A percentile compares a stretch with the other conserved stretches of the same genome.
Evolutionary conservation across 768 basidiomycete species (phyloP).

Genomic region (Plicaturopsis crispa): DNA sequence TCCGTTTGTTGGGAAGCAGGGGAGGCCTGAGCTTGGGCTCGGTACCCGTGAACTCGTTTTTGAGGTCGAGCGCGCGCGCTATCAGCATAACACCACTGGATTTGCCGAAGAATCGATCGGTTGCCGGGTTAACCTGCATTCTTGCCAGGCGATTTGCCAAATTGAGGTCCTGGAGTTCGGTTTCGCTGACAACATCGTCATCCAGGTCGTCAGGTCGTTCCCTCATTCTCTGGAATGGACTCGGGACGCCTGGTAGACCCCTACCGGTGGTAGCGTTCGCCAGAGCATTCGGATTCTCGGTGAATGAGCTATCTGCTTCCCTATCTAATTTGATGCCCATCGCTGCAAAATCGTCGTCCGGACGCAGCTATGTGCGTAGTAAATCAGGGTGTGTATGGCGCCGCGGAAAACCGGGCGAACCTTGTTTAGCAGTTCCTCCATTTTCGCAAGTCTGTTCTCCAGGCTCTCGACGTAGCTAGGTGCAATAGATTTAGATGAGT

Average conservation of each 20-base stretch:
- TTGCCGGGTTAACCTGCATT: conserved; percentile 25
- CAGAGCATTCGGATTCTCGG: too few relatives aligned
- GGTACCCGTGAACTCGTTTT: conserved; percentile 44
- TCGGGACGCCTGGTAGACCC: too few relatives aligned
- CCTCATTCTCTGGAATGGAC: too few relatives aligned
- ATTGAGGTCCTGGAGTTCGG: neutral
- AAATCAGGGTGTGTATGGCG: neutral
- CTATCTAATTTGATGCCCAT: too few relatives aligned
- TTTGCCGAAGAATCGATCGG: conserved; percentile 47
- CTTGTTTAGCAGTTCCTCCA: conserved; percentile 52
- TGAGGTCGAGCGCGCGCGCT: conserved; percentile 50
- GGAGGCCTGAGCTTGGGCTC: conserved; percentile 13
- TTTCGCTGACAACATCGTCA: conserved; percentile 36
- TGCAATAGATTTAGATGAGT: conserved; percentile 1
- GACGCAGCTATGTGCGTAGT: conserved; percentile 43
- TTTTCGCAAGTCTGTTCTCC: conserved; percentile 54
- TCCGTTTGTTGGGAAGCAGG: conserved; percentile 10
- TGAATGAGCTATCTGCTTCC: too few relatives aligned
- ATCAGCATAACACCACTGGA: conserved; percentile 47
- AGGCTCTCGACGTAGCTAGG: conserved; percentile 54
- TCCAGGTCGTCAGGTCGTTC: too few relatives aligned
- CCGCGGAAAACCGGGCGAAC: too few relatives aligned
- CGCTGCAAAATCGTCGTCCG: conserved; percentile 57
- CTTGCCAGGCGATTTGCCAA: too few relatives aligned
- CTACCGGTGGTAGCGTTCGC: too few relatives aligned